A percentile compares a stretch with the other conserved stretches of the same genome.
Conservation (phyloP, 2,329 filamentous ascomycete species). For the Aspergillus clavatus region DNA sequence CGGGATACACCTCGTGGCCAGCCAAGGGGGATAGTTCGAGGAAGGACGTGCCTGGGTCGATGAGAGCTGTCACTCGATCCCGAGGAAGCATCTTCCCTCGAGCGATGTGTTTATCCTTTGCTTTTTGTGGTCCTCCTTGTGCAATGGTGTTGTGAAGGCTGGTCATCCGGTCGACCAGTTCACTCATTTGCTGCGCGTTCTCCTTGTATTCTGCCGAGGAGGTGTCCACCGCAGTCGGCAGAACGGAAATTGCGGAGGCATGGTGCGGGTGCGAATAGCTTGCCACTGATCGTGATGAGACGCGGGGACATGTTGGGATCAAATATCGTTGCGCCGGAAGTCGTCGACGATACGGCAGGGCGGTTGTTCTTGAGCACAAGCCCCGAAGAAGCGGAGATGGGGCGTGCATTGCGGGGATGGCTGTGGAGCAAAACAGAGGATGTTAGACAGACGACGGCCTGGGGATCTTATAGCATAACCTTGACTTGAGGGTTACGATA, state of each 20-base stretch:
- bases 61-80: slow-evolving; percentile 78
- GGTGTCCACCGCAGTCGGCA: slow-evolving; percentile 72
- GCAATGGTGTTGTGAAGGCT: slow-evolving; percentile 67
- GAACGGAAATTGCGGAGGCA: slow-evolving; percentile 73
- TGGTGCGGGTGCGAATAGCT: slow-evolving; percentile 78
- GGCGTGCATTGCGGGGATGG: slow-evolving; percentile 33
- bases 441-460: not conserved
- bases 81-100: slow-evolving; percentile 92
- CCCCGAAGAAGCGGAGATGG: slow-evolving; percentile 38
- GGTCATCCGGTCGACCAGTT: slow-evolving; percentile 64
- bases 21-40: slow-evolving; percentile 91
- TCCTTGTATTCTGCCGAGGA: slow-evolving; percentile 73
- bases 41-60: slow-evolving; percentile 86
- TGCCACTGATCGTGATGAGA: slow-evolving; percentile 50
- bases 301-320: slow-evolving; percentile 2
- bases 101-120: slow-evolving; percentile 78
- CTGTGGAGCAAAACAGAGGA: slow-evolving; percentile 7
- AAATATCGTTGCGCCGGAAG: slow-evolving; percentile 13
- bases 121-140: slow-evolving; percentile 73
- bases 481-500: slow-evolving; percentile 6
- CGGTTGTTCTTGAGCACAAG: slow-evolving; percentile 26
- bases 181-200: slow-evolving; percentile 72
- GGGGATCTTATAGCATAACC: slow-evolving; percentile 1
- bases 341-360: slow-evolving; percentile 19
- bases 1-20: slow-evolving; percentile 77